Evolutionary conservation across 2,329 filamentous ascomycete genomes (phyloP), one percentile per base, ranked within the genome.

Genomic region (Pyricularia sp.): DNA sequence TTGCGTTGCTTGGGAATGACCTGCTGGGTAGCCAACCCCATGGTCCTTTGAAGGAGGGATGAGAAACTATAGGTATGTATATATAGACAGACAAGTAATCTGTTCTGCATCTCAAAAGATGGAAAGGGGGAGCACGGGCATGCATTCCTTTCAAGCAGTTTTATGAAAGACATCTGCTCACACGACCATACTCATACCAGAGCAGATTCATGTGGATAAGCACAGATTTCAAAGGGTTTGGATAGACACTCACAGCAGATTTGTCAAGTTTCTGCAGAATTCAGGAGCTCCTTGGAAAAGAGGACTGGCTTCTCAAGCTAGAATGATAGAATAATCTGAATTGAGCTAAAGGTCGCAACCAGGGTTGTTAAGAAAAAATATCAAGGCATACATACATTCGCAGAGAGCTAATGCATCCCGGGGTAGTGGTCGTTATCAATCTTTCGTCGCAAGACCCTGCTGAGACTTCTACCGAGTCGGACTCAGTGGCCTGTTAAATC

Each of bases 401-500:
- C 40, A 49, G 40, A n/a, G 19, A 49, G 40, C 16, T 49, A 8
- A n/a, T 8, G 19, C 16, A 49, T 8, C 40, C 40, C 19, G 9
- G 10, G 40, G 19, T 49, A 13, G 40, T n/a, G n/a, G 19, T n/a
- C 10, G 16, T n/a, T 19, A n/a, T 49, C 40, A 49, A n/a, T 12
- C 16, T n/a, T 49, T 49, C 19, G 8, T n/a, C 26, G 22, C 12
- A 28, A 35, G 33, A 28, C 26, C 24, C 26, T 30, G 12, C 22
- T 49, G 22, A 22, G 28, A 26, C 24, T 16, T 24, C 35, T 70
- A 80, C 62, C 79, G 70, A 24, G 75, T 73, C 24, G 85, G 86
- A 74, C 87, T 89, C 64, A 93, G 77, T 60, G 90, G 89, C 70
- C 90, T 78, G 74, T 93, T 94, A 79, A 94, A 94, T 6, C 90